Conservation (phyloP, 2,329 filamentous ascomycete genomes). For the Stemphylium vesicarium region DNA sequence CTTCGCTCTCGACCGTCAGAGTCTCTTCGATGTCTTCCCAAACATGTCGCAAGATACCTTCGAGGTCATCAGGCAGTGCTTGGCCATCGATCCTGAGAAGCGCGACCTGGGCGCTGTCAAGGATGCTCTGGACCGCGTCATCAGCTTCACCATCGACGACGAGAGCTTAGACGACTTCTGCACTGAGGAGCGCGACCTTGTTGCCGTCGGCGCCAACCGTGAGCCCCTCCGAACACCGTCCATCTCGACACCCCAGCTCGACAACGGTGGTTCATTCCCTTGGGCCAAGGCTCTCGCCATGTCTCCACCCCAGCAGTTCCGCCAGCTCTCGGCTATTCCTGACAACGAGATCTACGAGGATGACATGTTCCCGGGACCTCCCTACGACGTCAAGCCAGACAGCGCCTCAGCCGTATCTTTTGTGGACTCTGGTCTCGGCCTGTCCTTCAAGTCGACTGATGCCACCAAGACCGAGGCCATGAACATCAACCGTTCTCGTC, state of each 20-base stretch:
- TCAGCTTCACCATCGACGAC: conserved; percentile 93
- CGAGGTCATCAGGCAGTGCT: conserved; percentile 87
- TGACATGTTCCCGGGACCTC: conserved; percentile 81
- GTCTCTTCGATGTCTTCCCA: conserved; percentile 96
- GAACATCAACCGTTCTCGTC: conserved; percentile 66
- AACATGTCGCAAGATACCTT: conserved; percentile 99
- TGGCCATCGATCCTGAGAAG: conserved; percentile 89
- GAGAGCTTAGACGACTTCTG: conserved; percentile 94
- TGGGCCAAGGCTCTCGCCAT: conserved; percentile 91
- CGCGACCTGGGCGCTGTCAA: conserved; percentile 81
- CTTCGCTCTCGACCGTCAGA: conserved; percentile 91
- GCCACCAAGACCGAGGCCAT: conserved; percentile 57
- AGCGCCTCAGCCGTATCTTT: conserved; percentile 85
- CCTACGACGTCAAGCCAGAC: conserved; percentile 77
- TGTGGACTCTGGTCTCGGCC: conserved; percentile 79
- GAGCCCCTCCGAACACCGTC: conserved; percentile 96
- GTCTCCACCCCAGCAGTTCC: conserved; percentile 71
- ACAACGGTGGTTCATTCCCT: conserved; percentile 80
- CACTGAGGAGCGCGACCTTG: conserved; percentile 75
- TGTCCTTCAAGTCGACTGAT: conserved; percentile 74
- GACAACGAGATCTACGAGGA: conserved; percentile 80
- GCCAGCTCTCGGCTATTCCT: conserved; percentile 86
- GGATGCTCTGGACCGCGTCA: conserved; percentile 76
- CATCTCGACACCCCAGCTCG: conserved; percentile 83
- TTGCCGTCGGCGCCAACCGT: conserved; percentile 83